A percentile compares a stretch with the other conserved stretches of the same genome.
These are phyloP conservation scores for Jaapia argillacea DNA, from an alignment of 768 basidiomycete genomes.

Conservation along the genomic window DNA sequence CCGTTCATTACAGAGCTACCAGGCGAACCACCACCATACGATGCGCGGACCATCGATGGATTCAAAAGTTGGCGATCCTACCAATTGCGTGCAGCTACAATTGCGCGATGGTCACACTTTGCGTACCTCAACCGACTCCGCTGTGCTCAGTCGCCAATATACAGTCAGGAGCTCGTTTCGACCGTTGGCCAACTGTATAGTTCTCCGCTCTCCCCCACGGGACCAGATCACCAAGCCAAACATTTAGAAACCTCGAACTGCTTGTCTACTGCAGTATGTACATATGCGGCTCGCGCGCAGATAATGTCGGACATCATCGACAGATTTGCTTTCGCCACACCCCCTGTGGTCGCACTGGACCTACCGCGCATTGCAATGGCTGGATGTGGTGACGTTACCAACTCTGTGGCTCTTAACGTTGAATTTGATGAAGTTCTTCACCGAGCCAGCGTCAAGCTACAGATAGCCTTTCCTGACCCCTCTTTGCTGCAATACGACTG, in stretches of 20 bases:
- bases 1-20: slow-evolving; percentile 43
- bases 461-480: slow-evolving; percentile 89
- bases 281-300: slow-evolving; percentile 49
- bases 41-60: slow-evolving; percentile 67
- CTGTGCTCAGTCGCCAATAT: slow-evolving; percentile 34
- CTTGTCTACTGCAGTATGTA: slow-evolving; percentile 45
- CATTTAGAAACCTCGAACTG: slow-evolving; percentile 34
- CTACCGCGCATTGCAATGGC: slow-evolving; percentile 54
- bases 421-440: slow-evolving; percentile 67
- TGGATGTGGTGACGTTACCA: slow-evolving; percentile 21
- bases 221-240: slow-evolving; percentile 24
- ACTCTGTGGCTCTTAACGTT: slow-evolving; percentile 11
- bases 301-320: slow-evolving; percentile 46
- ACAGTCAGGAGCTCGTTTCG: slow-evolving; percentile 25
- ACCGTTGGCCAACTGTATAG: slow-evolving; percentile 26
- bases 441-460: slow-evolving; percentile 66
- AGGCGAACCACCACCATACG: slow-evolving; percentile 60
- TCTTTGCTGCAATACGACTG: slow-evolving; percentile 92
- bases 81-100: slow-evolving; percentile 36
- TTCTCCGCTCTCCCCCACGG: slow-evolving; percentile 43
- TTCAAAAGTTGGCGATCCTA: slow-evolving; percentile 41
- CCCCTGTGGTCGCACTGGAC: slow-evolving; percentile 67
- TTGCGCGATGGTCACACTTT: slow-evolving; percentile 60
- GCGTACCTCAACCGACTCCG: slow-evolving; percentile 67
- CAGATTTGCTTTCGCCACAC: slow-evolving; percentile 73